Conservation (phyloP, 768 basidiomycete genomes). For the Agrocybe chaxingu region DNA sequence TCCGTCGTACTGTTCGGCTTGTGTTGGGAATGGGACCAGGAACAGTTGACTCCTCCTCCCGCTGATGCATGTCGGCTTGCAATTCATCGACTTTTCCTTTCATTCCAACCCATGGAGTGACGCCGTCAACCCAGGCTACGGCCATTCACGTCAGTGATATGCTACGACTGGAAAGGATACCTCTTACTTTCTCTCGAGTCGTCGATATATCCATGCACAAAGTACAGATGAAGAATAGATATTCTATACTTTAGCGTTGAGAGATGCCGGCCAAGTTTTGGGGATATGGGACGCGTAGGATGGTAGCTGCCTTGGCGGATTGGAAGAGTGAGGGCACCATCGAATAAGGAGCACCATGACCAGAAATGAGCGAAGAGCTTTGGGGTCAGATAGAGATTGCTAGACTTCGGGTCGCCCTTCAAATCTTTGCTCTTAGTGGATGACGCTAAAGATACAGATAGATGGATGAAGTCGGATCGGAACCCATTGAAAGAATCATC, state of each 20-base stretch:
- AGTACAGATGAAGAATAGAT: conserved; percentile 69
- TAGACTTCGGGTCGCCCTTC: conserved; percentile 35
- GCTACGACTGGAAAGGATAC: not conserved
- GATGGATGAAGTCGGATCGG: conserved; percentile 91
- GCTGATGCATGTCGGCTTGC: conserved; percentile 89
- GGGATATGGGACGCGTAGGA: conserved; percentile 65
- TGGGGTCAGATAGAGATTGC: conserved; percentile 83
- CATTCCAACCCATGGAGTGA: conserved; percentile 77
- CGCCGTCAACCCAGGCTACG: conserved; percentile 74
- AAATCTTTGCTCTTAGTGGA: conserved; percentile 39
- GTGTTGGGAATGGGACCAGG: conserved; percentile 53
- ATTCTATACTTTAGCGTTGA: conserved; percentile 92
- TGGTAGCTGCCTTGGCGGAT: conserved; percentile 87
- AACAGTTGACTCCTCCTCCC: conserved; percentile 74
- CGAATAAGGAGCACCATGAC: conserved; percentile 89
- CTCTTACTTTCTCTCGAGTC: conserved; percentile 61
- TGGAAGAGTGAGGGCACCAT: conserved; percentile 72
- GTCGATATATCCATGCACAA: conserved; percentile 86
- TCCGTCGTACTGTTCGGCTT: conserved; percentile 64
- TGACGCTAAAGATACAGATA: conserved; percentile 81
- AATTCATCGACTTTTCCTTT: conserved; percentile 82
- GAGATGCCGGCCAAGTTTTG: conserved; percentile 84
- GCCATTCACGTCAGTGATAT: conserved; percentile 3
- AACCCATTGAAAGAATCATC: conserved; percentile 85
- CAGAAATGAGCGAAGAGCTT: conserved; percentile 86